A percentile compares a stretch with the other conserved stretches of the same genome.
Evolutionary conservation across 257 asterid species (phyloP).

Genomic region (Anisodus tanguticus): DNA sequence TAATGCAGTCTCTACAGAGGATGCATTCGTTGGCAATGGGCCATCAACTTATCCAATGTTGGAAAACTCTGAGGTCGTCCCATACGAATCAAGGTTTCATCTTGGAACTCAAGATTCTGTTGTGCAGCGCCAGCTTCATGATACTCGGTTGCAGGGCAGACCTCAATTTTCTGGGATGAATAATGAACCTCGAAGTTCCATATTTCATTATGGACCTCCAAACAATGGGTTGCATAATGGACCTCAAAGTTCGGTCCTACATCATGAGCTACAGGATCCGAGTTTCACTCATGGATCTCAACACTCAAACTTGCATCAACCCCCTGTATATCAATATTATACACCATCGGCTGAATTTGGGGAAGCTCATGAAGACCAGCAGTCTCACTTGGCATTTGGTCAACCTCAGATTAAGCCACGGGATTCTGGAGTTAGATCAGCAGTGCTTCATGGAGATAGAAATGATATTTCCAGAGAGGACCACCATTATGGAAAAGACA

Average conservation of each 20-base stretch:
- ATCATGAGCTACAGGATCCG: constrained; percentile 24
- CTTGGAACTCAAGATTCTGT: constrained; percentile 38
- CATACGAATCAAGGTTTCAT: constrained; percentile 39
- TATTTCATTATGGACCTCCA: constrained; percentile 29
- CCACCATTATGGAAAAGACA: constrained; percentile 37
- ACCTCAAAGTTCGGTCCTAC: constrained; percentile 26
- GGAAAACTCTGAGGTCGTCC: constrained; percentile 38
- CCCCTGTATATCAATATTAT: constrained; percentile 41
- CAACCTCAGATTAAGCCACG: constrained; percentile 43
- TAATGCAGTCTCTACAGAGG: constrained; percentile 35
- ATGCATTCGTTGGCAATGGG: constrained; percentile 29
- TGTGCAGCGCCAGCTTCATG: constrained; percentile 34
- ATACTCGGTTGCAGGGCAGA: constrained; percentile 39
- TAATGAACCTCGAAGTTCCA: constrained; percentile 31
- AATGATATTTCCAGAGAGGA: constrained; percentile 37
- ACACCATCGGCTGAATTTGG: constrained; percentile 43
- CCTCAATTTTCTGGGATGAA: constrained; percentile 38
- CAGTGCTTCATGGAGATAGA: not conserved
- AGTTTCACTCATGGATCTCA: constrained; percentile 36
- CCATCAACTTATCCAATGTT: constrained; percentile 39
- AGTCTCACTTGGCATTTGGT: constrained; percentile 41
- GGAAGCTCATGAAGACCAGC: constrained; percentile 43
- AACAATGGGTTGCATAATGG: constrained; percentile 27
- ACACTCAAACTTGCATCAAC: constrained; percentile 45
- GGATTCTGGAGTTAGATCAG: constrained; percentile 33